Evolutionary conservation across 2,329 filamentous ascomycete genomes (phyloP).

Genomic region (Xylariaceae sp.): DNA sequence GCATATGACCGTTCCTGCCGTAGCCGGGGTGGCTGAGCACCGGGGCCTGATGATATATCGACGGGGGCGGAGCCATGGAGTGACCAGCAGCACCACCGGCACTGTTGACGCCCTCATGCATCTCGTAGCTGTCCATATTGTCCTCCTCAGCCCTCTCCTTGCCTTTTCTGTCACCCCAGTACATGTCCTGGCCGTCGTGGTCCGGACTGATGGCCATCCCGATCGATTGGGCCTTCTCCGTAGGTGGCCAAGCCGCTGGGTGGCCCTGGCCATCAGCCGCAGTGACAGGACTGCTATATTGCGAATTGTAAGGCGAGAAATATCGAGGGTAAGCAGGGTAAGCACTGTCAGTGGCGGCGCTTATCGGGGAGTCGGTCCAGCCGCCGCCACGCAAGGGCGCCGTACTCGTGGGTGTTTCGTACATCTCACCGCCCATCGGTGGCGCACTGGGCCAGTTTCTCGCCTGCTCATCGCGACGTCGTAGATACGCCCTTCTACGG

Average conservation of each 20-base stretch:
- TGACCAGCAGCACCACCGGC: too few relatives aligned
- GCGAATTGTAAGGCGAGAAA: constrained; percentile 55
- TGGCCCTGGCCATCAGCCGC: constrained; percentile 32
- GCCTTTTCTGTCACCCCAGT: constrained; percentile 36
- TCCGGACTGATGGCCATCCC: constrained; percentile 41
- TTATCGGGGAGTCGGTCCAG: constrained; percentile 51
- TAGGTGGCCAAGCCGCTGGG: constrained; percentile 36
- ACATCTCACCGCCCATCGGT: constrained; percentile 36
- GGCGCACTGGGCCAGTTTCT: constrained; percentile 41
- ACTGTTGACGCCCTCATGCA: constrained; percentile 40
- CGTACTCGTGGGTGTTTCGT: constrained; percentile 51
- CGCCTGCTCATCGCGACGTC: constrained; percentile 38
- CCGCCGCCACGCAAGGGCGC: constrained; percentile 43
- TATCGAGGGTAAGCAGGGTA: constrained; percentile 38
- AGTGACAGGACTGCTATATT: constrained; percentile 54
- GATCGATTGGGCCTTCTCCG: constrained; percentile 33
- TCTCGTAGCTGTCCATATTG: constrained; percentile 42
- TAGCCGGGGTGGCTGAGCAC: constrained; percentile 43
- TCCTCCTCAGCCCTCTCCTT: constrained; percentile 27
- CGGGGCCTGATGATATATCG: constrained; percentile 31
- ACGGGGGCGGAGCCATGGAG: constrained; percentile 18
- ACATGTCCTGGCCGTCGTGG: constrained; percentile 24
- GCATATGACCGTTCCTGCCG: constrained; percentile 31
- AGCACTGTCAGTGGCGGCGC: constrained; percentile 34
- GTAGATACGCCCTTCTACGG: constrained; percentile 47